Evolutionary conservation across 768 basidiomycete species (phyloP).

Genomic region (Filobasidium wieringae): DNA sequence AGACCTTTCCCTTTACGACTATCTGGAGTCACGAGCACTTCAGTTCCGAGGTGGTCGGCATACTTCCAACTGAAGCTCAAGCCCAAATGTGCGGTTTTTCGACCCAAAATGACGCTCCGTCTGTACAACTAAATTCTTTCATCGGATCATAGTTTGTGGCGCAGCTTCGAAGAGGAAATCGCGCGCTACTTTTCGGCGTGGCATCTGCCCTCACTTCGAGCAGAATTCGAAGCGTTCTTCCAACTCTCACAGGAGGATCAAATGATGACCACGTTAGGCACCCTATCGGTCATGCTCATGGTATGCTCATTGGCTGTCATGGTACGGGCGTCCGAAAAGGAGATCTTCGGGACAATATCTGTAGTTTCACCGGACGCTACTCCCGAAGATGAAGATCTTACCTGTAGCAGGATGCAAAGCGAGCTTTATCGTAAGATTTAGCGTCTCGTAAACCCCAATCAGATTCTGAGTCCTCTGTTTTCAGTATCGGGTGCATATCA

Average conservation of each 20-base stretch:
- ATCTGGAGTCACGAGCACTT: slow-evolving; percentile 40
- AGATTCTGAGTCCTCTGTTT: neutral
- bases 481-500: slow-evolving; percentile 38
- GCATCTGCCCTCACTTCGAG: slow-evolving; percentile 32
- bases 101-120: too few species aligned
- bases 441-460: neutral
- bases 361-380: neutral
- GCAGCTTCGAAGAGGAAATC: slow-evolving; percentile 29
- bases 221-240: slow-evolving; percentile 32
- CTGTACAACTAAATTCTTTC: neutral
- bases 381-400: slow-evolving; percentile 29
- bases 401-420: slow-evolving; percentile 32
- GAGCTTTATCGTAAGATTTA: slow-evolving; percentile 31
- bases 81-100: slow-evolving; percentile 32
- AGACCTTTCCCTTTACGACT: slow-evolving; percentile 38
- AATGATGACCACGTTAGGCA: slow-evolving; percentile 29
- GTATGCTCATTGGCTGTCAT: slow-evolving; percentile 33
- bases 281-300: slow-evolving; percentile 32
- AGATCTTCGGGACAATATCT: slow-evolving; percentile 25
- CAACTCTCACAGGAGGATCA: slow-evolving; percentile 25
- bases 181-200: slow-evolving; percentile 30
- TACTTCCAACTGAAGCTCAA: slow-evolving; percentile 29
- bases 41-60: slow-evolving; percentile 32
- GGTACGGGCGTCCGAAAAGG: slow-evolving; percentile 28
- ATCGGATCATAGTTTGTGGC: slow-evolving; percentile 21